Evolutionary conservation across 2,329 filamentous ascomycete genomes (phyloP), one percentile per base, ranked within the genome.

Genomic region (Talaromyces verruculosus): DNA sequence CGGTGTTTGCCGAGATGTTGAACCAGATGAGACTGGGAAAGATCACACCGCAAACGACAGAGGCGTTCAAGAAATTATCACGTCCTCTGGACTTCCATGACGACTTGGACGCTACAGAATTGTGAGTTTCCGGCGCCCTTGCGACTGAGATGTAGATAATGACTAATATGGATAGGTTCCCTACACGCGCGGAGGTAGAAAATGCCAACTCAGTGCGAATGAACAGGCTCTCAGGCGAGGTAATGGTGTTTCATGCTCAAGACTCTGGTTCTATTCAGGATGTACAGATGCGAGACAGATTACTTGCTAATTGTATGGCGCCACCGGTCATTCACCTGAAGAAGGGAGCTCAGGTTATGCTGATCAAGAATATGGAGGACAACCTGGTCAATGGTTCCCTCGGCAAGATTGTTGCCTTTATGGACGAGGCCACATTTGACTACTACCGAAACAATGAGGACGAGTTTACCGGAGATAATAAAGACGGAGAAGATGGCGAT

Each of bases 321-420:
- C 93, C 95, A 0, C 89, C 90, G 71, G 75, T 79, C 0, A 86
- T 99, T 22, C 87, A 91, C 39, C 80, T 99, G 35, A 98, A 97
- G 77, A 89, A 95, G 68, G 92, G 93, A 10, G 92, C 95, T 0
- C 96, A 99, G 75, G 96, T 99, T 53, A 99, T 99, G 95, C 83
- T 99, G n/a, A 97, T 99, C 83, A 99, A 99, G 78, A 99, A 99
- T 72, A 89, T 98, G 80, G 95, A 99, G 74, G 92, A 97, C 45
- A 89, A 87, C 0, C 84, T 99, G 0, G 95, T 98, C 71, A 99
- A 99, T 74, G 95, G 95, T 4, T 96, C 94, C 0, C 84, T 99
- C 10, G 95, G 95, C 28, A 93, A 91, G 68, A 90, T 99, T 4
- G 84, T 89, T 13, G 87, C 85, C 5, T 96, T 97, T 77, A 93